Evolutionary conservation across 2,329 filamentous ascomycete genomes (phyloP).

Genomic region (Penicillium vulpinum): DNA sequence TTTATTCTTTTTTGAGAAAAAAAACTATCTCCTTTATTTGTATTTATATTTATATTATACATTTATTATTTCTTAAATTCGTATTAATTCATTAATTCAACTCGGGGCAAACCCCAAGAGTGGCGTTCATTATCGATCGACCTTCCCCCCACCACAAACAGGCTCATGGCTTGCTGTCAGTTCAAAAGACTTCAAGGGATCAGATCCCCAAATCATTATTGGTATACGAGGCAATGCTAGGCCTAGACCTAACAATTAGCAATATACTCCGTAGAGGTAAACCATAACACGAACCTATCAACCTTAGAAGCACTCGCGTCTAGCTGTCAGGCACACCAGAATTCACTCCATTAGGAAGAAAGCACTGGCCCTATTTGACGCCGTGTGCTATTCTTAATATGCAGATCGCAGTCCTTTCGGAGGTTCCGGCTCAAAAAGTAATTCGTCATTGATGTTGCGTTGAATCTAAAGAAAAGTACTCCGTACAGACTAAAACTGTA

Average conservation of each 20-base stretch:
- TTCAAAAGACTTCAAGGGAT: constrained; percentile 3
- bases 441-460: neutral
- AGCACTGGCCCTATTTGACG: constrained; percentile 18
- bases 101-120: constrained; percentile 7
- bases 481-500: neutral
- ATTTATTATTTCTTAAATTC: neutral
- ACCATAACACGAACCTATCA: neutral
- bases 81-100: neutral
- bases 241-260: neutral
- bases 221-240: neutral
- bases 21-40: neutral
- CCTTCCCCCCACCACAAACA: constrained; percentile 3
- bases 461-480: neutral
- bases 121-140: constrained; percentile 24
- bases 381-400: constrained; percentile 22
- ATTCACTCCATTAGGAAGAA: neutral
- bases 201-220: constrained; percentile 3
- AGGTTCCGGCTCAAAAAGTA: constrained; percentile 4
- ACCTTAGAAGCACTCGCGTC: constrained; percentile 1
- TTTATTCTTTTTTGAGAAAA: neutral
- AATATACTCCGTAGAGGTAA: neutral
- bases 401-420: constrained; percentile 23
- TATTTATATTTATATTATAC: neutral
- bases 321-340: constrained; percentile 13
- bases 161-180: neutral